Base-by-base conservation (phyloP, 192 early-diverging fungal genomes). In the Coemansia biformis region DNA sequence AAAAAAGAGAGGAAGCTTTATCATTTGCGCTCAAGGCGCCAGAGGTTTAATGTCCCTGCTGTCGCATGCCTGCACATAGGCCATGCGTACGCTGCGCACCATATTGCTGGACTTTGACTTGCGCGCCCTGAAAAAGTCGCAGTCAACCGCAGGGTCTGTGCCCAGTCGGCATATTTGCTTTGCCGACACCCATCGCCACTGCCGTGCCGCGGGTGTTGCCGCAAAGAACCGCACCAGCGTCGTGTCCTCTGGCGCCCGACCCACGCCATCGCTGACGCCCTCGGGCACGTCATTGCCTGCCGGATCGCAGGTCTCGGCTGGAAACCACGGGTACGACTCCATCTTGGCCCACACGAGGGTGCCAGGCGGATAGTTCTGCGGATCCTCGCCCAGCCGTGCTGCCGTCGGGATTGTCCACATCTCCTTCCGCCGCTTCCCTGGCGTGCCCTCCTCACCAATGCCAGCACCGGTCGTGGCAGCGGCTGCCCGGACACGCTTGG, bases 311-410 rank as follows among this genome's bases (percentile, higher is more conserved):
- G 63, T 48, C 16, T 69, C 62, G 10, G 65, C 70, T 0, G 76
- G 76, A 29, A 74, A 74, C 70, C 70, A 74, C 30, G 76, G 66
- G 8, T 52, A 69, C 23, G 51, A 57, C 12, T 48, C 31, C 47
- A 58, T 60, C 30, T 69, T 68, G 6, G 66, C 76, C 76, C 76
- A 78, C 31, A 78, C 70, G 4, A 43, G 31, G 3, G 53, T 65
- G 14, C 76, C 64, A 1, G 23, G 0, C 5, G 43, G 32, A n/a
- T 56, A 59, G 12, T 1, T 5, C 1, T 36, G n/a, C 35, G 51
- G 29, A 14, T 44, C 34, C 38, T 54, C 63, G 19, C 51, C 42
- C 8, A 51, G 31, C 2, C 12, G 12, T 8, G 41, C 54, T 1
- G 63, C 54, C 6, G 54, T 57, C 4, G 48, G 54, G 16, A 57